A percentile compares a stretch with the other conserved stretches of the same genome.
Evolutionary conservation across 1,284 basidiomycete species (phyloP).

Genomic region (Stereum hirsutum): DNA sequence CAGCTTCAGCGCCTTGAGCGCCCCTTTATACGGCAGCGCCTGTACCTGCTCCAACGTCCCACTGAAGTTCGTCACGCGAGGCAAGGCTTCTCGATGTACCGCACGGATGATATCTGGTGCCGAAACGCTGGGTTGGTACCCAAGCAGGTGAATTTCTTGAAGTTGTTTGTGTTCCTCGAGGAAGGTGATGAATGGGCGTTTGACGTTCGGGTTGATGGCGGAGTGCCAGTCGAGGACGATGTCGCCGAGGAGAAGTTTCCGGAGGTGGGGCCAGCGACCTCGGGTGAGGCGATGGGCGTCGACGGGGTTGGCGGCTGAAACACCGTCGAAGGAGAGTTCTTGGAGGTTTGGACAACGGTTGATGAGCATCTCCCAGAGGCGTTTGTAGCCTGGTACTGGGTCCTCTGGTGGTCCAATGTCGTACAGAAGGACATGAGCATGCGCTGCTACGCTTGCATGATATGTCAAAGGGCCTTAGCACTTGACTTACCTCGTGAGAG

Average conservation of each 20-base stretch:
- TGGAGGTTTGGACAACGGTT: conserved; percentile 51
- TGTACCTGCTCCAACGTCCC: conserved; percentile 57
- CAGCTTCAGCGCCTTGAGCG: conserved; percentile 31
- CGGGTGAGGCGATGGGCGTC: conserved; percentile 30
- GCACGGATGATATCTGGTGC: conserved; percentile 41
- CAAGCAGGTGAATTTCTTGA: conserved; percentile 41
- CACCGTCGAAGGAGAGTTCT: conserved; percentile 48
- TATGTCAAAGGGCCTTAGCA: no score
- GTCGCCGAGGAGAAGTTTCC: conserved; percentile 49
- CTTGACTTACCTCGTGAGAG: conserved; percentile 37
- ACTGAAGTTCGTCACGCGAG: conserved; percentile 43
- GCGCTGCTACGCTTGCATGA: neutral
- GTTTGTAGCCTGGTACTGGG: conserved; percentile 25
- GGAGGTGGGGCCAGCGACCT: conserved; percentile 55
- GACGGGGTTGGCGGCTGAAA: conserved; percentile 33
- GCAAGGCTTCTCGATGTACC: conserved; percentile 35
- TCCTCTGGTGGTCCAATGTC: no score
- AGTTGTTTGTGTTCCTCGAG: conserved; percentile 55
- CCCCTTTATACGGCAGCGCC: conserved; percentile 29
- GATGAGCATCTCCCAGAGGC: conserved; percentile 62
- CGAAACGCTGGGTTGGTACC: conserved; percentile 38
- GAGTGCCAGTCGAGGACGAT: conserved; percentile 44
- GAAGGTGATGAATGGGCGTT: conserved; percentile 51
- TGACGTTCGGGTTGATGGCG: conserved; percentile 24
- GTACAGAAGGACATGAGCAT: conserved; percentile 13